These are phyloP conservation scores for Blepharisma stoltei DNA, from an alignment of 73 alveolate species.

Conservation along the genomic window DNA sequence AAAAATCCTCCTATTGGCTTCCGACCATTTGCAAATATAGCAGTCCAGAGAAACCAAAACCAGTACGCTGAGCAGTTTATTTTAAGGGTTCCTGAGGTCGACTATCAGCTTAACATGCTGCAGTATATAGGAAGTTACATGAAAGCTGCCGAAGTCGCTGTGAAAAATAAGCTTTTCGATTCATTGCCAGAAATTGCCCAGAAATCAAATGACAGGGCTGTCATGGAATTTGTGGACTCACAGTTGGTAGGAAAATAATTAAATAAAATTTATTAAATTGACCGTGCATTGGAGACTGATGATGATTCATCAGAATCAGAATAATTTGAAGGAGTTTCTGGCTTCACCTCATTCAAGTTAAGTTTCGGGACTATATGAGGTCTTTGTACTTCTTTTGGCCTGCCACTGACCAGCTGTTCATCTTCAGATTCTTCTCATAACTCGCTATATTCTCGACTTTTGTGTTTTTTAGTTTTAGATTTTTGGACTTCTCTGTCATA, in stretches of 20 bases:
- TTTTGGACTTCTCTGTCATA: constrained; percentile 19
- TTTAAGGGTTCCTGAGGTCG: constrained; percentile 3
- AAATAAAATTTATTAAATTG: no score
- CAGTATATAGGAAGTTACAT: neutral
- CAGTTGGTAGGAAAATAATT: no score
- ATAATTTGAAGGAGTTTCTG: no score
- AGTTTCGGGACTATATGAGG: constrained; percentile 25
- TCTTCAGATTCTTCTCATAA: neutral
- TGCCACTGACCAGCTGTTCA: constrained; percentile 17
- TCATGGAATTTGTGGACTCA: no score
- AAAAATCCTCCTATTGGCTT: constrained; percentile 22
- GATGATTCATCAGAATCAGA: no score
- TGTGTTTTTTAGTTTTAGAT: neutral
- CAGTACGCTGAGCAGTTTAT: constrained; percentile 13
- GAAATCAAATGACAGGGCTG: neutral
- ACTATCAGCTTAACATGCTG: neutral
- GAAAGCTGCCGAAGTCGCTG: constrained; percentile 21
- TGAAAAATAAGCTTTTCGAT: neutral
- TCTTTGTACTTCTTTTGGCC: constrained; percentile 10
- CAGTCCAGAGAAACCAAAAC: neutral
- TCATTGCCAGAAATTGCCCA: constrained; percentile 8
- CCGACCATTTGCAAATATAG: neutral
- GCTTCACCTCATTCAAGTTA: neutral
- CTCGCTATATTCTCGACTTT: neutral
- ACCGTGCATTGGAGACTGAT: no score